Conservation (phyloP, 1,284 basidiomycete species). For the Cryptococcus sp. region DNA sequence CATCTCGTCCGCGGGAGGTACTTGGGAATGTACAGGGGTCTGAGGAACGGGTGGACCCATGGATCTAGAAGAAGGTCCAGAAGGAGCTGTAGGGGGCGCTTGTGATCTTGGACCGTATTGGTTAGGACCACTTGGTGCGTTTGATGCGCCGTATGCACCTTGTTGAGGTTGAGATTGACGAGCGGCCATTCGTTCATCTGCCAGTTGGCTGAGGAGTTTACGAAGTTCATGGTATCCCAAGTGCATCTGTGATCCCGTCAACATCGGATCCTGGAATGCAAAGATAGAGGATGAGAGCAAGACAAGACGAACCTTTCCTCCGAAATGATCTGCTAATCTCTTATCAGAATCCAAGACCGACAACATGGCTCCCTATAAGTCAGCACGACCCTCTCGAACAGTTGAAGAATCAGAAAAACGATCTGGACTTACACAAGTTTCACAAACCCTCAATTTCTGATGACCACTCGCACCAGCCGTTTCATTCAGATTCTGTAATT, state of each 20-base stretch:
- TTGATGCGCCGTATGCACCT: constrained; percentile 1
- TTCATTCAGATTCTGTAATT: constrained; percentile 93
- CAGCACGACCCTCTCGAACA: neutral
- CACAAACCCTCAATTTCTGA: constrained; percentile 98
- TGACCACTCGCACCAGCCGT: constrained; percentile 98
- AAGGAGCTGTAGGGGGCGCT: constrained; percentile 14
- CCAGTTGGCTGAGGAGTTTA: constrained; percentile 84
- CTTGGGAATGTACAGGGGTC: constrained; percentile 19
- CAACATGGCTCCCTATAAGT: constrained; percentile 70
- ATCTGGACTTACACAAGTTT: constrained; percentile 70
- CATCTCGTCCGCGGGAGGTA: constrained; percentile 35
- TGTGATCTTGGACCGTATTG: constrained; percentile 11
- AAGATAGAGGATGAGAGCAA: too few relatives aligned
- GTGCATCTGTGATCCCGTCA: constrained; percentile 70
- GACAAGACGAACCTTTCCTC: constrained; percentile 74
- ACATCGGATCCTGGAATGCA: too few relatives aligned
- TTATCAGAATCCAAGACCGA: constrained; percentile 97
- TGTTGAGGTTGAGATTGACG: constrained; percentile 52
- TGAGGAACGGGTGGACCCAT: constrained; percentile 8
- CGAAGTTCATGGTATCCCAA: constrained; percentile 96
- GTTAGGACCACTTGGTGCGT: constrained; percentile 14
- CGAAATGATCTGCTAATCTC: constrained; percentile 98
- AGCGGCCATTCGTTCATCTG: constrained; percentile 78
- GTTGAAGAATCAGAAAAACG: neutral
- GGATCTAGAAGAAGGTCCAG: constrained; percentile 11